Percentiles rank a stretch among this genome's conserved stretches.
These are phyloP conservation scores for Dictyostelium capitatum DNA, from an alignment of 78 protist species.

Conservation along the genomic window DNA sequence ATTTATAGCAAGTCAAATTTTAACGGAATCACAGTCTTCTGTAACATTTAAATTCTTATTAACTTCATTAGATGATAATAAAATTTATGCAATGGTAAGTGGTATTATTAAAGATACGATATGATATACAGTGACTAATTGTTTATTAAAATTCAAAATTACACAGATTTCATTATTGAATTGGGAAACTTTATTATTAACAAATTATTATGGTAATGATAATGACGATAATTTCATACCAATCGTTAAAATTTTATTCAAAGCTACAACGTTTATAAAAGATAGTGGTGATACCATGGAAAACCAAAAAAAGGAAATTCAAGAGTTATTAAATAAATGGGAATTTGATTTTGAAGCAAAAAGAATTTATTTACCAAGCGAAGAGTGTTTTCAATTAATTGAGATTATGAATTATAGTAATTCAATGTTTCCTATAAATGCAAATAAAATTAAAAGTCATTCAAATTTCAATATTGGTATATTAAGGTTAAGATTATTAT, in stretches of 20 bases:
- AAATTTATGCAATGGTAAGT: background rate
- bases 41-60: slow-evolving; percentile 24
- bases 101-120: too few relatives aligned
- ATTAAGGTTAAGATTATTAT: background rate
- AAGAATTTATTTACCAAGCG: background rate
- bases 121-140: too few relatives aligned
- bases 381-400: background rate
- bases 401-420: background rate
- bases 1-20: slow-evolving; percentile 24
- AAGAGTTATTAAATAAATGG: background rate
- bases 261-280: background rate
- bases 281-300: background rate
- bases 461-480: background rate
- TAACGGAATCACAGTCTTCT: slow-evolving; percentile 3
- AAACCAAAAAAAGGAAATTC: background rate
- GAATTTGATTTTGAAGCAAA: background rate
- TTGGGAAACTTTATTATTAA: slow-evolving; percentile 57
- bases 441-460: background rate
- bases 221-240: background rate
- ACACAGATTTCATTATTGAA: slow-evolving; percentile 28
- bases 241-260: background rate
- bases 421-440: background rate
- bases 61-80: background rate
- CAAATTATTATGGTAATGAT: background rate
- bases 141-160: too few relatives aligned